phyloP scores from a whole-genome alignment of 176 grass and related monocot genomes.

The Raddia distichophylla region DNA sequence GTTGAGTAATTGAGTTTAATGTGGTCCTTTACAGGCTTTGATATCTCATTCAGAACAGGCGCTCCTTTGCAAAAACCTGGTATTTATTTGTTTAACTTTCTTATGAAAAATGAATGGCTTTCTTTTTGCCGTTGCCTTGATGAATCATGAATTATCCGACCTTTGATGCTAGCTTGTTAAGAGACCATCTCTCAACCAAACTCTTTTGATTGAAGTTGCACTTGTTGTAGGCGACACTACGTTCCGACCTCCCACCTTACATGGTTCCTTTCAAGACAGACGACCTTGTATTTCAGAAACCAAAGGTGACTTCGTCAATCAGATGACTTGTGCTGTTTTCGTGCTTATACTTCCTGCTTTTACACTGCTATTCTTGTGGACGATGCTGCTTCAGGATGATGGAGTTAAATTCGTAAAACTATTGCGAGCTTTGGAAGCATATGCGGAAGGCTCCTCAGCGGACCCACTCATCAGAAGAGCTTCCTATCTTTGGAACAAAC shows the following conservation, averaged over 20 bases:
- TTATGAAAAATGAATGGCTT: constrained; percentile 2
- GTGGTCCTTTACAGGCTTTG: constrained; percentile 66
- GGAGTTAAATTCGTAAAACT: constrained; percentile 87
- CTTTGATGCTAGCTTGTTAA: constrained; percentile 12
- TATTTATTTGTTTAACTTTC: constrained; percentile 42
- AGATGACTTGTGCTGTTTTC: background rate
- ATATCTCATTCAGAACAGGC: constrained; percentile 72
- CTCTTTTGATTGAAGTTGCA: constrained; percentile 34
- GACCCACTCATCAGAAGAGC: constrained; percentile 80
- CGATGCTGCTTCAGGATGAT: constrained; percentile 59
- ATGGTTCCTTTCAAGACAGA: constrained; percentile 89
- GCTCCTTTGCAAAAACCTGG: constrained; percentile 91
- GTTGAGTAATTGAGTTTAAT: constrained; percentile 23
- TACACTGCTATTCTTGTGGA: constrained; percentile 8
- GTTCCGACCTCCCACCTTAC: constrained; percentile 80
- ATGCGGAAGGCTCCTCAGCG: constrained; percentile 85
- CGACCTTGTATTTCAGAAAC: constrained; percentile 70
- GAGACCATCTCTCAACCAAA: background rate
- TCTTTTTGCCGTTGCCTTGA: background rate
- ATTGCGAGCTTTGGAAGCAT: constrained; percentile 82
- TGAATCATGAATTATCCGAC: background rate
- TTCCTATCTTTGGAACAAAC: constrained; percentile 72
- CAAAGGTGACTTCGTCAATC: constrained; percentile 48
- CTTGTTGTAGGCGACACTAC: constrained; percentile 65
- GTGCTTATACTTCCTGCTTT: background rate